Evolutionary conservation across 768 basidiomycete species (phyloP).

Genomic region (Rhodotorula kratochvilovae): DNA sequence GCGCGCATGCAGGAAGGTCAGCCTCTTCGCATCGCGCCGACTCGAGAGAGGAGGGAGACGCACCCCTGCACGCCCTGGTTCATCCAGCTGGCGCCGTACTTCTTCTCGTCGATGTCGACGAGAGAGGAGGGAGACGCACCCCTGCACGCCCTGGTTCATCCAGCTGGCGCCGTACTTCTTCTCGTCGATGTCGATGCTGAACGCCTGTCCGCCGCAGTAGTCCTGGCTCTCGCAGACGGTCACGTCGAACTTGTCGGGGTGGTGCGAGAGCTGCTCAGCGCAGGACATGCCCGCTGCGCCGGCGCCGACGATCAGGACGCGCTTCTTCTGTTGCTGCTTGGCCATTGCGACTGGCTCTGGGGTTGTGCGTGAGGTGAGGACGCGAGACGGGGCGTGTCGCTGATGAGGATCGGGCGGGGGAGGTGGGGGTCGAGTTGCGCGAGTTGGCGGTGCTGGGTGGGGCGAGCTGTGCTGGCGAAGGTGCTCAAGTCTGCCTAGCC

Average conservation of each 20-base stretch:
- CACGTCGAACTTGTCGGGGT: slow-evolving; percentile 50
- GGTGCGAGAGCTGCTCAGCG: slow-evolving; percentile 49
- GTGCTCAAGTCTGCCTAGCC: too few relatives aligned
- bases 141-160: slow-evolving; percentile 53
- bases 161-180: slow-evolving; percentile 47
- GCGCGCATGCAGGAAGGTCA: too few relatives aligned
- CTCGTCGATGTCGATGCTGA: slow-evolving; percentile 50
- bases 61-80: slow-evolving; percentile 52
- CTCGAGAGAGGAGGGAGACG: background rate
- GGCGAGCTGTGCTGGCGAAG: too few relatives aligned
- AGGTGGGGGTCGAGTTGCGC: too few relatives aligned
- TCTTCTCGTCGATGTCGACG: slow-evolving; percentile 48
- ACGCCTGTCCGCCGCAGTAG: slow-evolving; percentile 52
- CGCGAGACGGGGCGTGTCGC: too few relatives aligned
- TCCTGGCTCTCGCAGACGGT: slow-evolving; percentile 42
- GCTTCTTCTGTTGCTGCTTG: slow-evolving; percentile 37
- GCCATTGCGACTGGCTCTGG: background rate
- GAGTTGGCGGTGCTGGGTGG: too few relatives aligned
- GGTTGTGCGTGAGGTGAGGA: background rate
- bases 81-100: slow-evolving; percentile 49
- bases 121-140: slow-evolving; percentile 30
- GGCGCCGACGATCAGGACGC: slow-evolving; percentile 51
- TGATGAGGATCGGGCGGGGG: too few relatives aligned
- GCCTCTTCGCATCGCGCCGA: background rate
- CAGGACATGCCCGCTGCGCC: slow-evolving; percentile 51